Percentiles rank a stretch among this genome's conserved stretches.
These are phyloP conservation scores for Fusarium nurragi DNA, from an alignment of 2,329 filamentous ascomycete genomes.

Conservation along the genomic window DNA sequence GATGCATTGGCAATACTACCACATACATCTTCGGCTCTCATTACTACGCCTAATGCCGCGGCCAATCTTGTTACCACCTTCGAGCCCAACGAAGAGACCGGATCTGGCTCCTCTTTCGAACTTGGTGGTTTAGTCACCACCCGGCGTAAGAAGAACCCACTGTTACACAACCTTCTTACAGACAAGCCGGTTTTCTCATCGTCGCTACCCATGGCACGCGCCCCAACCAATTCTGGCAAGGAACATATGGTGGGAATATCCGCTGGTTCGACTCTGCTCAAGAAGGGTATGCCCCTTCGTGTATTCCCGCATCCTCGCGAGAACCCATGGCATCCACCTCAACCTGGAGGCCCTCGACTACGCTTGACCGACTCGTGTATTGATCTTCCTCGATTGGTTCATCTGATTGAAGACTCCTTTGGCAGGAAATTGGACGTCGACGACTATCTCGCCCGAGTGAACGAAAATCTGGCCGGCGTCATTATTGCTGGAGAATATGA, in stretches of 20 bases:
- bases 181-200: slow-evolving; percentile 94
- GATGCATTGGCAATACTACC: slow-evolving; percentile 79
- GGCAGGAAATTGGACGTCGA: slow-evolving; percentile 82
- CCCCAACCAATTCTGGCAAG: slow-evolving; percentile 51
- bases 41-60: slow-evolving; percentile 87
- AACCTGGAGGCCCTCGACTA: slow-evolving; percentile 67
- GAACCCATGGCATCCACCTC: slow-evolving; percentile 73
- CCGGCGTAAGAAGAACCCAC: slow-evolving; percentile 73
- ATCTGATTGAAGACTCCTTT: slow-evolving; percentile 95
- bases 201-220: slow-evolving; percentile 79
- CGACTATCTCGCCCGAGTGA: slow-evolving; percentile 84
- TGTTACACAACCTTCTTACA: slow-evolving; percentile 95
- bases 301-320: slow-evolving; percentile 81
- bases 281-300: slow-evolving; percentile 88
- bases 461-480: slow-evolving; percentile 83
- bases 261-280: slow-evolving; percentile 79
- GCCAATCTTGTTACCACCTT: slow-evolving; percentile 58
- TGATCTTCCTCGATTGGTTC: slow-evolving; percentile 81
- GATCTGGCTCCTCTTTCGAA: slow-evolving; percentile 63
- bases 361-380: slow-evolving; percentile 82
- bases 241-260: slow-evolving; percentile 29
- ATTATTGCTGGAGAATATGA: slow-evolving; percentile 98
- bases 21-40: slow-evolving; percentile 83
- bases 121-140: slow-evolving; percentile 64
- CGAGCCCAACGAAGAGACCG: slow-evolving; percentile 32